A percentile compares a stretch with the other conserved stretches of the same genome.
phyloP scores from a whole-genome alignment of 345 rosid species.

The Anacardium occidentale region DNA sequence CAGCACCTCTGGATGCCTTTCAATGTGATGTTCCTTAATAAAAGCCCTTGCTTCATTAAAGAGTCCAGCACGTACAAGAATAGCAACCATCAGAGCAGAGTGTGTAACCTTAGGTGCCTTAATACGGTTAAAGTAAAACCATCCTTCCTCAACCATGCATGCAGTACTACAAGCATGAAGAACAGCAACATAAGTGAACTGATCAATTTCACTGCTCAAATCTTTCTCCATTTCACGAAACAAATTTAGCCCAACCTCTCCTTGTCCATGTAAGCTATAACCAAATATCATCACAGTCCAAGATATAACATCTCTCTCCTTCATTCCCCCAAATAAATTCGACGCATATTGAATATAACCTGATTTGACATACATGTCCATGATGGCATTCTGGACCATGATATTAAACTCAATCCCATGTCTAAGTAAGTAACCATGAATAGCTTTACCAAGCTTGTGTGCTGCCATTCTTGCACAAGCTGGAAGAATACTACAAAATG shows the following conservation, averaged over 20 bases:
- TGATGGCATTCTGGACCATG: constrained; percentile 39
- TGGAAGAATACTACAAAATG: constrained; percentile 41
- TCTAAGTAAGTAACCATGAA: constrained; percentile 48
- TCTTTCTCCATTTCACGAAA: constrained; percentile 39
- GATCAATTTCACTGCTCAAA: constrained; percentile 31
- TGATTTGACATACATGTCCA: constrained; percentile 57
- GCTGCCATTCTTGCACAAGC: constrained; percentile 53
- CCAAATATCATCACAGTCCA: constrained; percentile 58
- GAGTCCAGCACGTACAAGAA: constrained; percentile 41
- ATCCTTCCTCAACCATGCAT: constrained; percentile 41
- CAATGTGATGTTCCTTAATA: constrained; percentile 34
- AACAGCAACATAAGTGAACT: constrained; percentile 32
- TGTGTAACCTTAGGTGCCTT: constrained; percentile 34
- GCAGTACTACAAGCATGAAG: constrained; percentile 51
- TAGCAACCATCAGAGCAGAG: constrained; percentile 42
- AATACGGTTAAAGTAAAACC: constrained; percentile 37
- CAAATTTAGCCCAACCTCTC: constrained; percentile 38
- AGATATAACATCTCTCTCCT: constrained; percentile 40
- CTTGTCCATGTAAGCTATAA: constrained; percentile 48
- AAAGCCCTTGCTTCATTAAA: constrained; percentile 43
- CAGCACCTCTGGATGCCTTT: constrained; percentile 35
- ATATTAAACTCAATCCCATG: constrained; percentile 33
- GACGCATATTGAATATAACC: constrained; percentile 40
- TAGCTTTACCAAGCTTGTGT: constrained; percentile 48
- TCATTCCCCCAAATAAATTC: constrained; percentile 33